Conservation (phyloP, 139 green algal species). For the Chlorella sorokiniana region DNA sequence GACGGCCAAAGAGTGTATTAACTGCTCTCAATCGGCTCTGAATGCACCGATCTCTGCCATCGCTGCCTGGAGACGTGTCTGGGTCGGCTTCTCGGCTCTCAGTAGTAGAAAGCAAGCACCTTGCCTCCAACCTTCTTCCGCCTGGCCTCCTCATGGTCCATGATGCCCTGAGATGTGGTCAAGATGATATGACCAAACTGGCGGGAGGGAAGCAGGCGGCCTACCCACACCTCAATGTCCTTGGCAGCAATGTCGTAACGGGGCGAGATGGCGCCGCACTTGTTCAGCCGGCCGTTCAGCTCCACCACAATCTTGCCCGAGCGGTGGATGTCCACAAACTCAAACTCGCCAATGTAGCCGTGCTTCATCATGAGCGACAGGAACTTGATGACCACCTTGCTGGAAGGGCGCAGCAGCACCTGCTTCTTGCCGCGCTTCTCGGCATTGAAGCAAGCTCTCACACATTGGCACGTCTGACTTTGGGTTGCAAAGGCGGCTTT, state of each 20-base stretch:
- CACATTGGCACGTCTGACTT: no score
- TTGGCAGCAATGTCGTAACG: constrained; percentile 90
- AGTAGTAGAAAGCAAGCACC: constrained; percentile 93
- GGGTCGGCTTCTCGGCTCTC: no score
- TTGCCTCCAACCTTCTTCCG: constrained; percentile 94
- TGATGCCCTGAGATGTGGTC: constrained; percentile 97
- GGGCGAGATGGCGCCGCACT: constrained; percentile 98
- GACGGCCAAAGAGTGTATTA: no score
- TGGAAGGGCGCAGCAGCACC: constrained; percentile 94
- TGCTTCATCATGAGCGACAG: constrained; percentile 95
- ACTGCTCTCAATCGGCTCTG: no score
- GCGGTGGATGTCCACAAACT: constrained; percentile 97
- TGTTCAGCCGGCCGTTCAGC: constrained; percentile 99
- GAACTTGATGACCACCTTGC: constrained; percentile 99
- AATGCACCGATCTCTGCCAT: no score
- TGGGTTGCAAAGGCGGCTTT: no score
- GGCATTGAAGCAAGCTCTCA: no score
- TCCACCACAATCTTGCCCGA: constrained; percentile 99
- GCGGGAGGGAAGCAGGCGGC: constrained; percentile 95
- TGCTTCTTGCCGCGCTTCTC: constrained; percentile 97
- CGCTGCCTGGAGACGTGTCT: no score
- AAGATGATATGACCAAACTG: constrained; percentile 98
- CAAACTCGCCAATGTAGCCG: constrained; percentile 99
- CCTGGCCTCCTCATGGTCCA: constrained; percentile 98
- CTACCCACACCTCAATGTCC: constrained; percentile 94